Base-by-base conservation (phyloP, 345 rosid genomes). In the Rhodamnia argentea region DNA sequence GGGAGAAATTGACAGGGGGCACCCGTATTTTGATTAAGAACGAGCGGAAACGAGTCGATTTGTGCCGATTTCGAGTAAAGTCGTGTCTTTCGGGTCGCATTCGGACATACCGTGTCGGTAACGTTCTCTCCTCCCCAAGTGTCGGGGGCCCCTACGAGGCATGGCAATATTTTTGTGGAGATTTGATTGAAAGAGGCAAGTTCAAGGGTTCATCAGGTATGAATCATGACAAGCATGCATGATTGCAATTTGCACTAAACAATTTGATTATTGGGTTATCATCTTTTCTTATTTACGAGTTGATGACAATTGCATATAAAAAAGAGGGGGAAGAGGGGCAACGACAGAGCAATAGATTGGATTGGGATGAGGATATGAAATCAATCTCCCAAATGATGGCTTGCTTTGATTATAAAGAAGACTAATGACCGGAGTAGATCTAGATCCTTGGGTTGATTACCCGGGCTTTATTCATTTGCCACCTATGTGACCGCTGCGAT, bases 91-190 rank as follows among this genome's bases (percentile, higher is more conserved):
- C 11, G 9, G 7, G 3, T 12, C 29, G 12, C 29, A 2, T 15
- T 18, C 0, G 8, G 1, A 29, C 1, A 15, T 64, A 2, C 15
- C 4, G 5, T 4, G 0, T 27, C 10, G 0, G 2, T 12, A 5
- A 60, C 15, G 0, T 27, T 60, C 29, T 8, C 15, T 0, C 42
- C 5, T 29, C 76, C 42, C 1, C 42, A 29, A 29, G 18, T 16
- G 78, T 64, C 2, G 44, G 44, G 20, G 22, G 6, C 5, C 44
- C 44, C 26, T 3, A 16, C 78, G 9, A 64, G 44, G 44, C 24
- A 5, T 18, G 78, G 78, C 78, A 18, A 10, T 50, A 32, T 4
- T 32, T 32, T 12, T 4, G 11, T 4, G 24, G 4, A 70, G 12
- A 44, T 32, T 29, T 70, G 24, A 18, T 32, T 2, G 78, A 18